These are phyloP conservation scores for Ceraceosorus guamensis DNA, from an alignment of 1,284 basidiomycete genomes.

Conservation along the genomic window DNA sequence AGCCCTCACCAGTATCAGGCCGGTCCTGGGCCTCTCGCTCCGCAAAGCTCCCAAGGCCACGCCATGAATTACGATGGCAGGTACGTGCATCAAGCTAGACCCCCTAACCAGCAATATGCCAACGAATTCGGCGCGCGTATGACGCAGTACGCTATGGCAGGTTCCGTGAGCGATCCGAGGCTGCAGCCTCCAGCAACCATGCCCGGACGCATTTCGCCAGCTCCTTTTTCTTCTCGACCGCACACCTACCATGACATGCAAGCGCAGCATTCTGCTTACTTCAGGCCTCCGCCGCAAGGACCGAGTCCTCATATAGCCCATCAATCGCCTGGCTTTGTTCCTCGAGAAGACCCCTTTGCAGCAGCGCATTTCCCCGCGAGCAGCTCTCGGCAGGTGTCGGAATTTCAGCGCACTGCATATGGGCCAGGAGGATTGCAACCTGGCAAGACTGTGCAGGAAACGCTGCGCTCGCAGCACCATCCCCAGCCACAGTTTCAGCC, in stretches of 20 bases:
- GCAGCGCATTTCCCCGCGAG: constrained; percentile 33
- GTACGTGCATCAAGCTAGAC: background rate
- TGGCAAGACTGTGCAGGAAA: constrained; percentile 42
- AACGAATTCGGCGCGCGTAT: constrained; percentile 11
- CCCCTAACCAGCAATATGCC: background rate
- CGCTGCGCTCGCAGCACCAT: constrained; percentile 10
- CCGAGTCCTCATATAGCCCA: background rate
- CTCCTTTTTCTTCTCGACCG: constrained; percentile 20
- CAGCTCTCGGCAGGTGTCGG: constrained; percentile 37
- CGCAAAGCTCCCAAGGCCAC: too few species aligned
- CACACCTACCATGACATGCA: constrained; percentile 31
- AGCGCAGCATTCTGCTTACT: constrained; percentile 15
- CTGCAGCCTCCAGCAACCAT: constrained; percentile 13
- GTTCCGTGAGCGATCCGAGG: constrained; percentile 13
- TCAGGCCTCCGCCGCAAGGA: constrained; percentile 1
- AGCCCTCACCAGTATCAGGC: too few species aligned
- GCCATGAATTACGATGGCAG: background rate
- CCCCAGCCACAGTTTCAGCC: background rate
- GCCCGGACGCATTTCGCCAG: background rate
- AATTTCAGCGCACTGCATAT: constrained; percentile 27
- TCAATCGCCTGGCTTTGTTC: constrained; percentile 5
- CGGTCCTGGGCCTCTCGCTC: too few species aligned
- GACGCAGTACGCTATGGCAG: background rate
- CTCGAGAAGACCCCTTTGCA: constrained; percentile 36
- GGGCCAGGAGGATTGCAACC: constrained; percentile 25